phyloP scores from a whole-genome alignment of 164 flowering plant genomes.

The Litsea cubeba region DNA sequence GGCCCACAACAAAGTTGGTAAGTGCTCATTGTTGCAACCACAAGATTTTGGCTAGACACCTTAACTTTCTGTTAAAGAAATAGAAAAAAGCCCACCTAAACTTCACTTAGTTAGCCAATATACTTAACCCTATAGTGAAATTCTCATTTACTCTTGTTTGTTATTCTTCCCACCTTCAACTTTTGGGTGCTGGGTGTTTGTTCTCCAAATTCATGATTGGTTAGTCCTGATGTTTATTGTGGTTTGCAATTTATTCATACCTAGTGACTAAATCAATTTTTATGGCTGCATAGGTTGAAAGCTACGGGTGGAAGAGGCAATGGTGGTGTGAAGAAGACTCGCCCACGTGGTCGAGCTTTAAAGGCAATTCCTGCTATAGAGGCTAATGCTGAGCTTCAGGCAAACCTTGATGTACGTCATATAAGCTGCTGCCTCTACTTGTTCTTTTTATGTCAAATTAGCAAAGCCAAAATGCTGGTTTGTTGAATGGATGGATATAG shows the following conservation, averaged over 20 bases:
- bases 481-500: not conserved
- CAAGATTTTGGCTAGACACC: too few relatives aligned
- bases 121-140: not conserved
- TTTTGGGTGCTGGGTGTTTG: not conserved
- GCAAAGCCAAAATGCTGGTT: not conserved
- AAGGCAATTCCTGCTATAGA: conserved; percentile 76
- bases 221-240: not conserved
- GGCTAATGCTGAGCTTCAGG: conserved; percentile 79
- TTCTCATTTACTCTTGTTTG: too few relatives aligned
- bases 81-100: too few relatives aligned
- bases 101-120: too few relatives aligned
- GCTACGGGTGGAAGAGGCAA: conserved; percentile 59
- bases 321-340: conserved; percentile 58
- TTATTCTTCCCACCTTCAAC: not conserved
- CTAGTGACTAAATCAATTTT: not conserved
- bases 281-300: conserved; percentile 41
- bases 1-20: too few relatives aligned
- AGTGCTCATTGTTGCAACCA: too few relatives aligned
- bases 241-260: not conserved
- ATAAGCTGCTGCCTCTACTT: conserved; percentile 11
- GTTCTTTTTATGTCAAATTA: not conserved
- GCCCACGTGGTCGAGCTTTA: conserved; percentile 53
- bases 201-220: not conserved
- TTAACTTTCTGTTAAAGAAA: too few relatives aligned
- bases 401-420: conserved; percentile 75